Evolutionary conservation across 805 yeast species (phyloP), one percentile per base, ranked within the genome.

Genomic region (Suhomyces pyralidae): DNA sequence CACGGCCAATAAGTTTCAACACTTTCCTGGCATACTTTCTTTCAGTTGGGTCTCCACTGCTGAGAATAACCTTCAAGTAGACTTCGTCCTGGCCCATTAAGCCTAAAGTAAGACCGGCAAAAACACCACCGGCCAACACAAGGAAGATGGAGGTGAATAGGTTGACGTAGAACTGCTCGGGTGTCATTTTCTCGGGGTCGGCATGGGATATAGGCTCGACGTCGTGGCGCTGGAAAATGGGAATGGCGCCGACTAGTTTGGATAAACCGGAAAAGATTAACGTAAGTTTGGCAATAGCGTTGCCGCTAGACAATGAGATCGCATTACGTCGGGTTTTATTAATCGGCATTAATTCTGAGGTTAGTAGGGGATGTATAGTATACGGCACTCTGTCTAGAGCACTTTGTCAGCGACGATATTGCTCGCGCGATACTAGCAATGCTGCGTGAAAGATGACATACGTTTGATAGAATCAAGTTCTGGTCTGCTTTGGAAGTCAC

Each of bases 11-110:
- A 58, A 93, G 76, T 17, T 73, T 66, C 53, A 93, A 78, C 28
- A 93, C 98, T 59, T 81, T 85, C 19, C 73, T 68, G 10, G 97
- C 94, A 58, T 83, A 79, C 49, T 72, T 77, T 36, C 86, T 80
- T 67, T 93, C 97, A 5, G 64, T 58, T 1, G 77, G 67, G 12
- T 86, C 84, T n/a, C 99, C 98, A n/a, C 91, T 83, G 45, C 87
- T 83, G 51, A 91, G 85, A 55, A 93, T 86, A 10, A 93, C 99
- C 69, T 90, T 93, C 55, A 93, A 77, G 62, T 92, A 90, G 22
- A 93, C 93, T 69, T 93, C 98, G 68, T 93, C 98, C 69, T 93
- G 98, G 59, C 98, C 98, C 99, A 93, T 93, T 9, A 93, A 79
- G 2, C 94, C 98, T 47, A 93, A 76, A n/a, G 99, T 94, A 43